These are phyloP conservation scores for Wickerhamomyces strasburgensis DNA, from an alignment of 805 yeast species.

Conservation along the genomic window DNA sequence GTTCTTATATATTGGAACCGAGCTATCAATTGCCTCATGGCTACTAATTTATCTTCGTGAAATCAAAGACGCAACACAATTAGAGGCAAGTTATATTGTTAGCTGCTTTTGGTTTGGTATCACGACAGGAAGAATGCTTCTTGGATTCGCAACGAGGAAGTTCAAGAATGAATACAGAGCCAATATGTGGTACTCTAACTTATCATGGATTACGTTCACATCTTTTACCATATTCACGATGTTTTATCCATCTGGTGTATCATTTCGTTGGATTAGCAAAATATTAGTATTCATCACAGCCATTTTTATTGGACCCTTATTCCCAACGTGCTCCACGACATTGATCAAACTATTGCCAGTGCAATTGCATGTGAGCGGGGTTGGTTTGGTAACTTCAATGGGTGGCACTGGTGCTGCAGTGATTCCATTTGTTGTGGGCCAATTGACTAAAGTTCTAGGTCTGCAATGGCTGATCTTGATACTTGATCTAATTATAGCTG, in stretches of 20 bases:
- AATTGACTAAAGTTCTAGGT: conserved; percentile 15
- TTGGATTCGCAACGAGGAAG: conserved; percentile 49
- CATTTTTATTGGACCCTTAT: conserved; percentile 61
- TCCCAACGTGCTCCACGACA: conserved; percentile 67
- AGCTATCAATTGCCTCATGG: conserved; percentile 70
- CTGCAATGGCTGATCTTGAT: conserved; percentile 8
- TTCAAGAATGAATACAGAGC: conserved; percentile 42
- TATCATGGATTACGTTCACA: conserved; percentile 29
- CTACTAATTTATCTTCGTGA: conserved; percentile 55
- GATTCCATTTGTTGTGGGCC: conserved; percentile 62
- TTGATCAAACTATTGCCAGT: conserved; percentile 59
- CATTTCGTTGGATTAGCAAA: conserved; percentile 8
- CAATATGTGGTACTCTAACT: conserved; percentile 29
- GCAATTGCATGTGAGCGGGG: conserved; percentile 55
- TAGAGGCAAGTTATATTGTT: conserved; percentile 54
- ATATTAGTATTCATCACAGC: conserved; percentile 41
- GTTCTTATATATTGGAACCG: conserved; percentile 64
- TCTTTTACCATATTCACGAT: conserved; percentile 16
- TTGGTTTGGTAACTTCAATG: conserved; percentile 71
- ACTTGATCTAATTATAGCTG: conserved; percentile 6
- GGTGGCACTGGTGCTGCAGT: conserved; percentile 85
- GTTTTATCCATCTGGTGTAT: conserved; percentile 3
- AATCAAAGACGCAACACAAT: conserved; percentile 43
- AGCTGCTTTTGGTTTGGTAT: conserved; percentile 72
- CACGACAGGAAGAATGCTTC: conserved; percentile 54